These are phyloP conservation scores for Nematocida major DNA, from an alignment of 371 early-diverging fungal species.

Conservation along the genomic window DNA sequence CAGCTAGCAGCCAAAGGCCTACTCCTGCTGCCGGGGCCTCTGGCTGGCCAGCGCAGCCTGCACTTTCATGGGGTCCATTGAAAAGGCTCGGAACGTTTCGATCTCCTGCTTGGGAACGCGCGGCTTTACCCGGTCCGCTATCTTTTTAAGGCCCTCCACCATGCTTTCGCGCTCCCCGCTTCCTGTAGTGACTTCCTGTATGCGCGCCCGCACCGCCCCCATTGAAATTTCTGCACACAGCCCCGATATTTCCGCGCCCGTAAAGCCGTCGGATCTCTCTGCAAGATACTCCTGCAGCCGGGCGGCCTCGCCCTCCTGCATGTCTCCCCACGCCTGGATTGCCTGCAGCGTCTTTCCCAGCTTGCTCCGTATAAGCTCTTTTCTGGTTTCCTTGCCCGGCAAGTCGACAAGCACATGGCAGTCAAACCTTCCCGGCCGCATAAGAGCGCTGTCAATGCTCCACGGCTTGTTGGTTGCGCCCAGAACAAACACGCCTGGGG, in stretches of 20 bases:
- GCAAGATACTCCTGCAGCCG: not conserved
- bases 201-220: not conserved
- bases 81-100: not conserved
- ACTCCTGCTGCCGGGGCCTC: no score
- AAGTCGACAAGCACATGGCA: slow-evolving; percentile 80
- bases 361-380: slow-evolving; percentile 85
- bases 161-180: not conserved
- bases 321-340: not conserved
- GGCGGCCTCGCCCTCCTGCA: not conserved
- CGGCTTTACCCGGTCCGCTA: not conserved
- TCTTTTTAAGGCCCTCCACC: not conserved
- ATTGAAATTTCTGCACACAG: slow-evolving; percentile 4
- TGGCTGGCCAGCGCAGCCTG: no score
- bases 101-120: not conserved
- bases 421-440: slow-evolving; percentile 95
- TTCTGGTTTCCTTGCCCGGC: slow-evolving; percentile 77
- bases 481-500: slow-evolving; percentile 74
- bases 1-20: no score
- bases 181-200: not conserved
- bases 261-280: slow-evolving; percentile 6
- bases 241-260: slow-evolving; percentile 26
- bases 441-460: slow-evolving; percentile 77
- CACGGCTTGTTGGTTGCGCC: slow-evolving; percentile 66
- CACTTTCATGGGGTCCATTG: not conserved
- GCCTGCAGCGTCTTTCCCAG: not conserved